Base-by-base conservation (phyloP, 139 green algal genomes). In the Mesotaenium endlicherianum region DNA sequence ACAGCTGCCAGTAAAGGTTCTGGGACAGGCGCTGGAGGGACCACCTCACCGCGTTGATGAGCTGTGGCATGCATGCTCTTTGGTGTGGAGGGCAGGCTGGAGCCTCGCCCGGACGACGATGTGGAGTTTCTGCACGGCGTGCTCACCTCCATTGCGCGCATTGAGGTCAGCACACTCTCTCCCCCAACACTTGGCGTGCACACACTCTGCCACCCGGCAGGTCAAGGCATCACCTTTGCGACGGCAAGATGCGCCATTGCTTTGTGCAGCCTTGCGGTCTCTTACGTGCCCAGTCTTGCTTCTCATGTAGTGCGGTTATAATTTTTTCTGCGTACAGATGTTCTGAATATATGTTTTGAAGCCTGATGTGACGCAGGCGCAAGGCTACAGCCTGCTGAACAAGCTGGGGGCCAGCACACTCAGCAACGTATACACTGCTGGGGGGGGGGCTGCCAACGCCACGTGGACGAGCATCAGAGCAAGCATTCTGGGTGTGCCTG, bases 91-190 rank as follows among this genome's bases (percentile, higher is more conserved):
- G 91, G 93, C 0, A 82, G 83, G 3, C 50, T 97, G 67, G 44
- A 81, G 42, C 95, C 94, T 0, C 82, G 84, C n/a, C 80, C 67
- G 0, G 83, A 78, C 8, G 80, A 85, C 59, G 82, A 89, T 55
- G 71, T 47, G 0, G 58, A 78, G 14, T 92, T 88, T 41, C 42
- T 90, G 36, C 77, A 86, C 38, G 94, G 92, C 11, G 87, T 98
- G 17, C 77, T 98, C 2, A 94, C 97, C 82, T 84, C 90, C 36
- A 95, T 98, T 5, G 90, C 95, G 0, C 71, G 80, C 50, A 93
- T 97, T 1, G 95, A 98, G 89, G 78, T 85, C 30, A 41, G 76
- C 68, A 49, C 16, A 5, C 36, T 17, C 50, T 68, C 11, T n/a
- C n/a, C n/a, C n/a, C n/a, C n/a, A n/a, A n/a, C n/a, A n/a, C n/a